These are phyloP conservation scores for Bretziella fagacearum DNA, from an alignment of 2,329 filamentous ascomycete species.

Conservation along the genomic window DNA sequence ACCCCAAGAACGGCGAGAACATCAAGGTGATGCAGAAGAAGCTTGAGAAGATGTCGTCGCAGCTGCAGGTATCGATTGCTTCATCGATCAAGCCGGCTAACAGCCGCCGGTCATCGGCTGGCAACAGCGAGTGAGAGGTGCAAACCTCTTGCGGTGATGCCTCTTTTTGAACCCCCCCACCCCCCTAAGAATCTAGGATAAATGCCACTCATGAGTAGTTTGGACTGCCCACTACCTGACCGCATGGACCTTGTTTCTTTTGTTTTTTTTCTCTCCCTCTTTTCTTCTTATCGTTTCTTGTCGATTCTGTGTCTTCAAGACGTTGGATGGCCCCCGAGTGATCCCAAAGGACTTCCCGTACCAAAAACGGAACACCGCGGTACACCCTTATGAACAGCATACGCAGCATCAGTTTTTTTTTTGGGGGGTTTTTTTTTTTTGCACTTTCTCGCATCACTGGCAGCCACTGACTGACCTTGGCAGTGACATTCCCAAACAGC, in stretches of 20 bases:
- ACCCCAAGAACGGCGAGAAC: constrained; percentile 35
- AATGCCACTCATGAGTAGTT: neutral
- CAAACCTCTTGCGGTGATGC: neutral
- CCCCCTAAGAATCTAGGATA: neutral
- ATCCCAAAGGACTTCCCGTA: neutral
- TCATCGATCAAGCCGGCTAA: constrained; percentile 16
- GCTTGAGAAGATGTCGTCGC: constrained; percentile 35
- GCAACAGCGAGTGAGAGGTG: constrained; percentile 1
- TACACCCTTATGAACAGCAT: neutral
- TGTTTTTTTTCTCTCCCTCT: neutral
- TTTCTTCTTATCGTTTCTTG: neutral
- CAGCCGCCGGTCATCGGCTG: constrained; percentile 13
- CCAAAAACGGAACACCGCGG: neutral
- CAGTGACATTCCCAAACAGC: too few relatives aligned
- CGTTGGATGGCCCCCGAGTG: neutral
- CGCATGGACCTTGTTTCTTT: neutral
- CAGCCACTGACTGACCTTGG: too few relatives aligned
- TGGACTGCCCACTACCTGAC: neutral
- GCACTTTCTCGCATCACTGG: too few relatives aligned
- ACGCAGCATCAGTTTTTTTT: constrained; percentile 1
- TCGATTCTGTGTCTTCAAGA: neutral
- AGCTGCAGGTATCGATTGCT: constrained; percentile 20
- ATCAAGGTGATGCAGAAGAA: constrained; percentile 35
- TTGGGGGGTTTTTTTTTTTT: too few relatives aligned
- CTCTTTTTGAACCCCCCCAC: constrained; percentile 8